Base-by-base conservation (phyloP, 2,329 filamentous ascomycete species). In the Proliferodiscus dingleyae region DNA sequence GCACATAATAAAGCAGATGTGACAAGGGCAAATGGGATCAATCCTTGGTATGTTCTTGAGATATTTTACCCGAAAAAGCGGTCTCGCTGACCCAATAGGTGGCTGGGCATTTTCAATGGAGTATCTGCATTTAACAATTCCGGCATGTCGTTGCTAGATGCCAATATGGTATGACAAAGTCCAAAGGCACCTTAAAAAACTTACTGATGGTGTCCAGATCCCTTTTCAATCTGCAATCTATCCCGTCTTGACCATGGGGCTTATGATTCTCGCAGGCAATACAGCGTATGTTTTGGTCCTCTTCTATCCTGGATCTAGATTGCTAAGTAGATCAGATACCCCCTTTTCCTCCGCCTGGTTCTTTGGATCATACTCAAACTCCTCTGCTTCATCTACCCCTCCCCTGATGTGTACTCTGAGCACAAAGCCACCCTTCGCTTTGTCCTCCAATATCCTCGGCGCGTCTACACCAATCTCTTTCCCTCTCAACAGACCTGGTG, bases 51-150 rank as follows among this genome's bases (percentile, higher is more conserved):
- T 26, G 50, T 50, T 10, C 8, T n/a, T 10, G 4, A 4, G 18
- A 9, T 15, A 3, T 23, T 26, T 24, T 38, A 10, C 11, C 18
- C 10, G 30, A 7, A 22, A n/a, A 28, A 15, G 19, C 9, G n/a
- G 24, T 18, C 5, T 15, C 21, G 28, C 32, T 43, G 47, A 23
- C 52, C 32, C 13, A n/a, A 8, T 37, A 61, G 58, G 58, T 86
- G 82, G 81, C 68, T 80, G 2, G 82, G 82, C 32, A 73, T 80
- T 36, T 87, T 86, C 65, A 81, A 83, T 50, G 78, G 78, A 2
- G 74, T 80, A 4, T 83, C 79, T 15, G 82, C 81, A 0, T 87
- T 86, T 63, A 85, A 84, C 64, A 86, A 85, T 54, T 80, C 74
- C n/a, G 81, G 82, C 32, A 83, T 87, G 80, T 77, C 75, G 16